Evolutionary conservation across 148 eudicot genomes (phyloP), one percentile per base, ranked within the genome.

Genomic region (Arctostaphylos glauca): DNA sequence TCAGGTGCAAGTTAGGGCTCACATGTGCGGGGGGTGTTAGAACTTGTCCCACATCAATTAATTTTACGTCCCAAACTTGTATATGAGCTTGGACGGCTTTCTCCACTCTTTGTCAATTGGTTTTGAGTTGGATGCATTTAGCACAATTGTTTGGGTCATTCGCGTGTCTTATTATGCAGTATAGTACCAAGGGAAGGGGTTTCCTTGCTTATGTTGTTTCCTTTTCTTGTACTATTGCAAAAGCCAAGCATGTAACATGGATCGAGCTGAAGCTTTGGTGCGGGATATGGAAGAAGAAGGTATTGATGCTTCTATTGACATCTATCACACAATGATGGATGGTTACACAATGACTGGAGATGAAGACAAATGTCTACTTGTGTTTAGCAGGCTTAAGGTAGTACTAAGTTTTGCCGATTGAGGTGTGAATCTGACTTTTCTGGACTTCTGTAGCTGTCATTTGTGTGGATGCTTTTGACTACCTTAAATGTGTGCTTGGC

Each of bases 261-360:
- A 89, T 38, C 89, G 85, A 82, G 99, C 99, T 78, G 99, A 96
- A 92, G 92, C 88, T 62, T 93, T 94, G 86, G 98, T 96, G 77
- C 93, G 95, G 89, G 99, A 96, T 88, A 96, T 94, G 99, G 99
- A 96, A 88, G 98, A 94, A 86, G 94, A 92, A 87, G 99, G 99
- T 84, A 92, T 96, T 84, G 99, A 96, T 90, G 99, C 98, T 80
- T 90, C 97, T 53, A 89, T 93, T 74, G 97, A 91, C 86, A 94
- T 93, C 86, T 96, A 96, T 84, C 99, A 96, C 79, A 93, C 92
- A 38, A 96, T 96, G 99, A 96, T 96, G 98, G 97, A 94, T 90
- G 99, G 99, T 68, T 96, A 96, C 86, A 92, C 98, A 72, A 94
- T 93, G 95, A 85, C 87, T 86, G 91, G 93, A 21, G 89, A 96